phyloP scores from a whole-genome alignment of 1,284 basidiomycete species.

The Lignosus rhinocerotis region DNA sequence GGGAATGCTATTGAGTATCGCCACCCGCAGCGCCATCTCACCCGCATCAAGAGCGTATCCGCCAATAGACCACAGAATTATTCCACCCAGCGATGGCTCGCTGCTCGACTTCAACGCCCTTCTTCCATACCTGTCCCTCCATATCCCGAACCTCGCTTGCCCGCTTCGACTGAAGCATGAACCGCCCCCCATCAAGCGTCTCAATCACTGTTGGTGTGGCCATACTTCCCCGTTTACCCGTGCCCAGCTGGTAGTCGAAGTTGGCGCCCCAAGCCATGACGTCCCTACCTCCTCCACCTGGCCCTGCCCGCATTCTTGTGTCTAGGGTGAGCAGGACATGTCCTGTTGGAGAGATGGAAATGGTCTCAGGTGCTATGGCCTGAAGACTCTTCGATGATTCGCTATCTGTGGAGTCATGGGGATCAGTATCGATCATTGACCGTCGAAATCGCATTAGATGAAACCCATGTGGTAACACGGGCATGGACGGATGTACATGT shows the following conservation, averaged over 20 bases:
- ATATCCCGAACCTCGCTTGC: slow-evolving; percentile 64
- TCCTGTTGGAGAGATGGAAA: slow-evolving; percentile 77
- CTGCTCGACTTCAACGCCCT: slow-evolving; percentile 70
- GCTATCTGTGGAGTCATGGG: slow-evolving; percentile 50
- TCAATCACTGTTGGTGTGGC: slow-evolving; percentile 65
- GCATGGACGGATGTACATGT: not conserved
- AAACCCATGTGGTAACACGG: not conserved
- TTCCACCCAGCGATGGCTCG: slow-evolving; percentile 61
- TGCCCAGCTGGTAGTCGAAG: slow-evolving; percentile 81
- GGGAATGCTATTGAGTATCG: slow-evolving; percentile 10
- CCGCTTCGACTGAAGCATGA: slow-evolving; percentile 54
- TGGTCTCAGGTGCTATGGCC: slow-evolving; percentile 67
- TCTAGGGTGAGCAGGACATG: slow-evolving; percentile 81
- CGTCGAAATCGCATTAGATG: not conserved
- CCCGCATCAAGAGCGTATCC: slow-evolving; percentile 42
- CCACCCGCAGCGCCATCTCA: slow-evolving; percentile 1
- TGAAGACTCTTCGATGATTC: slow-evolving; percentile 62
- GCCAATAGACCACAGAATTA: slow-evolving; percentile 76
- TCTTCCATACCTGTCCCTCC: slow-evolving; percentile 65
- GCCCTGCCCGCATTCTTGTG: slow-evolving; percentile 52
- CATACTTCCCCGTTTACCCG: slow-evolving; percentile 76
- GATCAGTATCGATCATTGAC: not conserved
- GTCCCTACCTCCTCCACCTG: slow-evolving; percentile 55
- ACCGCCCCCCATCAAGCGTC: slow-evolving; percentile 51
- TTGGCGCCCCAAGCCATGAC: slow-evolving; percentile 72